Evolutionary conservation across 805 yeast genomes (phyloP).

Genomic region (Zygotorulaspora sp.): DNA sequence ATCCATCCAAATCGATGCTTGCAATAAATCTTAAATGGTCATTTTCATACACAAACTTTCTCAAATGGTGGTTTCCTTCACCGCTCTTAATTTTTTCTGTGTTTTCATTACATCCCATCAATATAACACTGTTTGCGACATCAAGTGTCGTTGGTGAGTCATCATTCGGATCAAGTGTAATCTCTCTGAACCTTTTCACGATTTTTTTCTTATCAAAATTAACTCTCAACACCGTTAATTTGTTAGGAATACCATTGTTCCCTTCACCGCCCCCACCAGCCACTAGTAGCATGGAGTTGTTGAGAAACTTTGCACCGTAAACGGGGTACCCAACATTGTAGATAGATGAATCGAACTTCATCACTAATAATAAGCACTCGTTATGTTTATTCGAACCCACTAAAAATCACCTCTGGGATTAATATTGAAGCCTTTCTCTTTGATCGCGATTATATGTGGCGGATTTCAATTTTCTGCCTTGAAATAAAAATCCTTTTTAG

Average conservation of each 20-base stretch:
- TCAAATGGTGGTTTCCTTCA: constrained; percentile 58
- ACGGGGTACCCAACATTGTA: constrained; percentile 64
- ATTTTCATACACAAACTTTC: constrained; percentile 58
- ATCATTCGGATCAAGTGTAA: constrained; percentile 55
- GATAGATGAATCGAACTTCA: constrained; percentile 25
- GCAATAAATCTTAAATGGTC: constrained; percentile 59
- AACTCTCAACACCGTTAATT: constrained; percentile 60
- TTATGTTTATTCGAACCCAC: too few species aligned
- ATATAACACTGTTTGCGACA: constrained; percentile 43
- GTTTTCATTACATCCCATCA: constrained; percentile 75
- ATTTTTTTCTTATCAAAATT: constrained; percentile 46
- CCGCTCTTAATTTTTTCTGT: constrained; percentile 53
- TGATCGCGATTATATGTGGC: too few species aligned
- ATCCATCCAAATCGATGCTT: constrained; percentile 51
- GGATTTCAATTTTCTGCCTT: too few species aligned
- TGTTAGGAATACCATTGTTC: constrained; percentile 81
- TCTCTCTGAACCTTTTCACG: constrained; percentile 59
- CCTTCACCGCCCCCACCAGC: constrained; percentile 98
- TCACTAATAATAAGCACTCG: constrained; percentile 6
- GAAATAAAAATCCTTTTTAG: too few species aligned
- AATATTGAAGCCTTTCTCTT: too few species aligned
- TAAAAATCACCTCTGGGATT: too few species aligned
- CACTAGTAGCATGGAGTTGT: constrained; percentile 56
- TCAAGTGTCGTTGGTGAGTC: constrained; percentile 89
- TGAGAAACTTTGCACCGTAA: constrained; percentile 69